Conservation (phyloP, 192 early-diverging fungal genomes). For the Jimgerdemannia lactiflua region DNA sequence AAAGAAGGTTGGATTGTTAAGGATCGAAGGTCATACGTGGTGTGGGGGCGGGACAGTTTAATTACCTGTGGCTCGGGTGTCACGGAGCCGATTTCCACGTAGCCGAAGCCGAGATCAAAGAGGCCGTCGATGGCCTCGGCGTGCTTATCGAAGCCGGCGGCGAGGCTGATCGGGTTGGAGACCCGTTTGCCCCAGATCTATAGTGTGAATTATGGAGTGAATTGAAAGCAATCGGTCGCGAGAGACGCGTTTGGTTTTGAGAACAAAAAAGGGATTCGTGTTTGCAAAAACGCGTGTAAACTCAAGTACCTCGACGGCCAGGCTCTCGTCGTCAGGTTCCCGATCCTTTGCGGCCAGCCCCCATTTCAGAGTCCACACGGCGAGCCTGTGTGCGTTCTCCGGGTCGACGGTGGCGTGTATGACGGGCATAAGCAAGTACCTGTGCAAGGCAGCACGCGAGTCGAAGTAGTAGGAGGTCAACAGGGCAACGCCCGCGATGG, state of each 20-base stretch:
- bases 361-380: constrained; percentile 56
- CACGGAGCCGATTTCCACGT: constrained; percentile 89
- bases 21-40: too few relatives aligned
- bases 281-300: not conserved
- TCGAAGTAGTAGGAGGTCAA: constrained; percentile 62
- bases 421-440: constrained; percentile 60
- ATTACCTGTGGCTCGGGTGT: constrained; percentile 79
- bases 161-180: constrained; percentile 80
- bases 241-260: too few relatives aligned
- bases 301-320: constrained; percentile 47
- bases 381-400: constrained; percentile 71
- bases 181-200: constrained; percentile 72
- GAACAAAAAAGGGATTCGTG: too few relatives aligned
- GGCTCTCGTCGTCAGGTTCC: constrained; percentile 41
- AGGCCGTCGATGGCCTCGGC: constrained; percentile 83
- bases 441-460: constrained; percentile 72
- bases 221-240: too few relatives aligned
- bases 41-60: not conserved
- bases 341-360: constrained; percentile 65
- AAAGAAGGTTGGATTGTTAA: not conserved
- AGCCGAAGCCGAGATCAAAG: constrained; percentile 82
- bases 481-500: constrained; percentile 32
- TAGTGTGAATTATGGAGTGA: not conserved
- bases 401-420: constrained; percentile 66
- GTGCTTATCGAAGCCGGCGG: constrained; percentile 93